phyloP scores from a whole-genome alignment of 108 stramenopile genomes.

The Cyclostephanos invisitatus region DNA sequence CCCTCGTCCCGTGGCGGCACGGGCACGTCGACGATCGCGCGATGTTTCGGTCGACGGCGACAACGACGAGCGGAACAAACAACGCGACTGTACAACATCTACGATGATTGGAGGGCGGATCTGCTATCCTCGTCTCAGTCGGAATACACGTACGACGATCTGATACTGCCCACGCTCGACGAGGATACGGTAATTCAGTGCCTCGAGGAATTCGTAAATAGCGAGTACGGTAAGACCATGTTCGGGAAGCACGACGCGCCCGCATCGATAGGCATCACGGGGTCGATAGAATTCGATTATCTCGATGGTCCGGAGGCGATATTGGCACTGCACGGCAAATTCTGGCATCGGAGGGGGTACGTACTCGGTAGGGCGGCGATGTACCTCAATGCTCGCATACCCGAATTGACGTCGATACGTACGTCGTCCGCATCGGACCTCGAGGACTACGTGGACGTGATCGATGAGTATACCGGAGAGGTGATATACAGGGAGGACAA shows the following conservation, averaged over 20 bases:
- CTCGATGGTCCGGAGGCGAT: conserved; percentile 67
- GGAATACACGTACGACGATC: conserved; percentile 41
- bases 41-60: background rate
- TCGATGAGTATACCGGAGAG: conserved; percentile 73
- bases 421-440: conserved; percentile 59
- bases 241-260: conserved; percentile 74
- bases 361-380: conserved; percentile 81
- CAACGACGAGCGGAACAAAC: background rate
- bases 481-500: conserved; percentile 58
- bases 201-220: conserved; percentile 67
- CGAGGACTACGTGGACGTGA: conserved; percentile 68
- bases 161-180: conserved; percentile 15
- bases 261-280: conserved; percentile 60
- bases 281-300: conserved; percentile 64
- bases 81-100: conserved; percentile 41
- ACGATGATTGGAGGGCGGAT: conserved; percentile 78
- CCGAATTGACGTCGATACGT: conserved; percentile 64
- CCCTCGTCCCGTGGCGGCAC: background rate
- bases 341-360: conserved; percentile 76
- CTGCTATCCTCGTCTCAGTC: conserved; percentile 48
- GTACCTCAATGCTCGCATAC: conserved; percentile 79
- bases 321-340: conserved; percentile 53
- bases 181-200: conserved; percentile 65
- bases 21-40: too few relatives aligned
- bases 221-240: conserved; percentile 76